phyloP scores from a whole-genome alignment of 805 yeast genomes.

The Kazachstania africana region DNA sequence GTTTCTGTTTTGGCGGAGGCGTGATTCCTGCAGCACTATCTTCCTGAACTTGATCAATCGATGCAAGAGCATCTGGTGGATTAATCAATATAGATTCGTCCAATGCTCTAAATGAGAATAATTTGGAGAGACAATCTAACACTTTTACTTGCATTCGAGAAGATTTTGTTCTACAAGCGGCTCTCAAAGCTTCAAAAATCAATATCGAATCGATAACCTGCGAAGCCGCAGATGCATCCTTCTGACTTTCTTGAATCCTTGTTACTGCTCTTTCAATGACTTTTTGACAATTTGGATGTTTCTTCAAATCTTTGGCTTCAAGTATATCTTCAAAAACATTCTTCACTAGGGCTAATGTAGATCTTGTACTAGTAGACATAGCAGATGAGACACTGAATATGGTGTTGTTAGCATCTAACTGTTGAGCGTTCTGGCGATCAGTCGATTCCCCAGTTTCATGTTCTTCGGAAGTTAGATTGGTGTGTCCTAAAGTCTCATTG shows the following conservation, averaged over 20 bases:
- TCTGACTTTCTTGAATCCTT: constrained; percentile 18
- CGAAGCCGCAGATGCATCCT: constrained; percentile 14
- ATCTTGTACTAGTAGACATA: constrained; percentile 16
- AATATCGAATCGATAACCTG: constrained; percentile 33
- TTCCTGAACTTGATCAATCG: constrained; percentile 19
- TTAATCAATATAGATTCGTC: constrained; percentile 49
- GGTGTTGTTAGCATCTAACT: constrained; percentile 3
- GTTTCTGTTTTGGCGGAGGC: constrained; percentile 41
- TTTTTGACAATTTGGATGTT: constrained; percentile 28
- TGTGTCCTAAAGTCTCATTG: constrained; percentile 7
- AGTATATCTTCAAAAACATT: constrained; percentile 48
- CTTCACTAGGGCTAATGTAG: constrained; percentile 34
- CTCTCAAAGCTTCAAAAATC: constrained; percentile 70
- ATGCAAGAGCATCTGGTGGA: constrained; percentile 29
- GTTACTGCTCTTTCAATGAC: constrained; percentile 24
- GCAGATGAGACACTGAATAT: constrained; percentile 8
- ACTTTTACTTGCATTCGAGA: constrained; percentile 60
- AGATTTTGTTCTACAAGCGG: constrained; percentile 59
- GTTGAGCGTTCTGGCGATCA: background rate
- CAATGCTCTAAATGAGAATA: constrained; percentile 68
- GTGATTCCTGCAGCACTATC: constrained; percentile 30
- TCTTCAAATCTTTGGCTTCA: constrained; percentile 48
- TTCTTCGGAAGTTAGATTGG: constrained; percentile 1
- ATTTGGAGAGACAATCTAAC: constrained; percentile 75
- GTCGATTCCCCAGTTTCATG: background rate